These are phyloP conservation scores for Fusarium nisikadoi DNA, from an alignment of 2,329 filamentous ascomycete species.

Conservation along the genomic window DNA sequence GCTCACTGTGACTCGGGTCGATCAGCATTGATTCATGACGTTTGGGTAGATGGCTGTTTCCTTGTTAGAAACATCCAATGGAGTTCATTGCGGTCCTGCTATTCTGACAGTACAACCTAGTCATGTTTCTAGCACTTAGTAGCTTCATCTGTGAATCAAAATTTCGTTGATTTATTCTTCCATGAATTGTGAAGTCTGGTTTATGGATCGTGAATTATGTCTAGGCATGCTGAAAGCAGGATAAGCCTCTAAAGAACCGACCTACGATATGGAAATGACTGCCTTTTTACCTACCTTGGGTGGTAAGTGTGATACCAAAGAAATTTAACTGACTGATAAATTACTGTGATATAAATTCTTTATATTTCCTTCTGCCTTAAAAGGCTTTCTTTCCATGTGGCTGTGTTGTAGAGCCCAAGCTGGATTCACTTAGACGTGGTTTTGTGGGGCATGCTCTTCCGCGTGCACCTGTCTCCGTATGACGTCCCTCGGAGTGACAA, in stretches of 20 bases:
- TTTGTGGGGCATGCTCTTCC: conserved; percentile 17
- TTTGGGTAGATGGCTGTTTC: neutral
- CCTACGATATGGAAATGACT: too few relatives aligned
- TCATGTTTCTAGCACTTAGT: neutral
- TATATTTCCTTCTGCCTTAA: neutral
- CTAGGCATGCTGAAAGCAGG: neutral
- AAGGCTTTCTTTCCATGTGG: neutral
- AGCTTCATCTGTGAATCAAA: neutral
- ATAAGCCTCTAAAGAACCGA: neutral
- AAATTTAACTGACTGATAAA: neutral
- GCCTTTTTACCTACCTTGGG: neutral
- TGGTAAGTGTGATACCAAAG: neutral
- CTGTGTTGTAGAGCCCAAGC: neutral
- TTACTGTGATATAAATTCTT: neutral
- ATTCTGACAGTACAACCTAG: neutral
- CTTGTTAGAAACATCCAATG: neutral
- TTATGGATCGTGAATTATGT: neutral
- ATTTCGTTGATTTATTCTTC: neutral
- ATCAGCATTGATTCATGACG: neutral
- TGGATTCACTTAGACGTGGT: neutral
- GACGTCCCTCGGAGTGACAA: conserved; percentile 24
- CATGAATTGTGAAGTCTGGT: neutral
- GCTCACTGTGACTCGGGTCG: too few relatives aligned
- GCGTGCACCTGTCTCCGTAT: conserved; percentile 17
- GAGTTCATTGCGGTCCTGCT: neutral